Conservation (phyloP, 1,284 basidiomycete species). For the Albatrellus sp. region DNA sequence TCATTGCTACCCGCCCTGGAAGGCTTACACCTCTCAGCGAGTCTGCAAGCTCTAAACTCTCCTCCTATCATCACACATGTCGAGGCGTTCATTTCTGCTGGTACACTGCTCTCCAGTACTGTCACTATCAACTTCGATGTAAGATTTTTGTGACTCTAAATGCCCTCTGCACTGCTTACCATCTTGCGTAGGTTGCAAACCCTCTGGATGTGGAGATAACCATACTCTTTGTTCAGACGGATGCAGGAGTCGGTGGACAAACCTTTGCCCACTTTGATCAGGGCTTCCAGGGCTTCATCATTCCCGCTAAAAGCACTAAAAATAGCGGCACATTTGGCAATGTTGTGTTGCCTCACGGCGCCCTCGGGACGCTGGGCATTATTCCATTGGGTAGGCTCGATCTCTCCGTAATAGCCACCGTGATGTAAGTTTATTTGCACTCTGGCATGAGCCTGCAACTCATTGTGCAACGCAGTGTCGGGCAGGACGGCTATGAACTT, state of each 20-base stretch:
- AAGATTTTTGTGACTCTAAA: background rate
- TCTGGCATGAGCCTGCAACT: background rate
- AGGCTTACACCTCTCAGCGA: slow-evolving; percentile 38
- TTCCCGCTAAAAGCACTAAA: slow-evolving; percentile 42
- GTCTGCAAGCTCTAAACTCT: slow-evolving; percentile 35
- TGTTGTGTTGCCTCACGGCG: slow-evolving; percentile 47
- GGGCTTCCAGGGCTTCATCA: slow-evolving; percentile 37
- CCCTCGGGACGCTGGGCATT: slow-evolving; percentile 37
- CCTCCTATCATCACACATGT: slow-evolving; percentile 30
- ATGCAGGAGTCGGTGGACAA: slow-evolving; percentile 36
- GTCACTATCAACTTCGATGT: slow-evolving; percentile 46
- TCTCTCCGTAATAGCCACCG: slow-evolving; percentile 34
- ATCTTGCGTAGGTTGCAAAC: slow-evolving; percentile 31
- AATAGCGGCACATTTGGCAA: slow-evolving; percentile 43
- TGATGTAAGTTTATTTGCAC: slow-evolving; percentile 18
- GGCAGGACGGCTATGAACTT: slow-evolving; percentile 30
- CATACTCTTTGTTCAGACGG: slow-evolving; percentile 43
- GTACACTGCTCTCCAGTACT: slow-evolving; percentile 35
- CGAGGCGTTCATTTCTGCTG: slow-evolving; percentile 37
- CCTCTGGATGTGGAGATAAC: slow-evolving; percentile 43
- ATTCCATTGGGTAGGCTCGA: slow-evolving; percentile 42
- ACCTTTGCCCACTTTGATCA: slow-evolving; percentile 47
- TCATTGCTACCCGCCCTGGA: slow-evolving; percentile 49
- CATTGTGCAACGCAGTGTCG: background rate
- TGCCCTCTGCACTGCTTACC: background rate